Base-by-base conservation (phyloP, 2,329 filamentous ascomycete genomes). In the Diaporthe caulivora region DNA sequence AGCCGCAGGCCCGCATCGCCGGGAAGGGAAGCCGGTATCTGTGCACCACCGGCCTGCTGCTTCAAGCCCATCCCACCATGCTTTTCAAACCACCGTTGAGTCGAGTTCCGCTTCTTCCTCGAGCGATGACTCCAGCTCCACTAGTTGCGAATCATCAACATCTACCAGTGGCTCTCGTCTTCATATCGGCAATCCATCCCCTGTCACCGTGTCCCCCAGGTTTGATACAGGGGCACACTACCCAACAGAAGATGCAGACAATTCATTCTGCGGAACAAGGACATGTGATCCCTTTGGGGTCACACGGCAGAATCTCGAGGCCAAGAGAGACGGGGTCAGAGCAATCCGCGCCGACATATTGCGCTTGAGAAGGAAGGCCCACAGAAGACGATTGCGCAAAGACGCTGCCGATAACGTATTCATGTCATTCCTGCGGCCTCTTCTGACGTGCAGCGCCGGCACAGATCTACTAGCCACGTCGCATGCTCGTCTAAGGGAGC, bases 251-350 rank as follows among this genome's bases (percentile, higher is more conserved):
- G 18, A 26, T 5, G 44, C 24, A 6, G 7, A 13, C 37, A 42
- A n/a, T 9, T 51, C n/a, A 10, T n/a, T 10, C 9, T 13, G 29
- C 65, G 37, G n/a, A 11, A 47, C 29, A 34, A 34, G 15, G 10
- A 34, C 7, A 17, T 40, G 13, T n/a, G 55, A 57, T 9, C 40
- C 42, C 21, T n/a, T 70, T 57, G 60, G 64, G 49, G 18, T 26
- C 18, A 65, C 40, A 47, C 70, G 72, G 72, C 31, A 29, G 24
- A 53, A 65, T 26, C 74, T 83, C 40, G 79, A 82, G 72, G 67
- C 74, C 5, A 77, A 78, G 18, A 78, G 79, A n/a, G 78, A 78
- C n/a, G 74, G 76, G 37, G 26, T 60, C 8, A n/a, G 17, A 3
- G 37, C 37, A 10, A 71, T 71, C 26, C 74, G 67, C 44, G 55